Conservation (phyloP, 441 rosid species). For the Hypseocharis bilobata region DNA sequence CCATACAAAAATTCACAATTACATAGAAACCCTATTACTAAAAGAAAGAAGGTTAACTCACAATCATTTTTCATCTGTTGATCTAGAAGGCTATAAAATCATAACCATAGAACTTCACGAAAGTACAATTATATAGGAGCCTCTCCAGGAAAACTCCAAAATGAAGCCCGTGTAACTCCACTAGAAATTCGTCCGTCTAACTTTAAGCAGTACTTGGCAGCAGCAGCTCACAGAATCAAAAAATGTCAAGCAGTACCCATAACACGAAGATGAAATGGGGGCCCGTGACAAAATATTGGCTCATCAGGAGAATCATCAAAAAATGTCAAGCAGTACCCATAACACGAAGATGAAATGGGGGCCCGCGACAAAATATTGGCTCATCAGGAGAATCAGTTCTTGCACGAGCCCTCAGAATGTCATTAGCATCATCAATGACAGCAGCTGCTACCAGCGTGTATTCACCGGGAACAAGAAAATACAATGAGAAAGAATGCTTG, state of each 20-base stretch:
- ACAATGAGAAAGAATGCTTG: slow-evolving; percentile 66
- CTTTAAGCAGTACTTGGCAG: too few species aligned
- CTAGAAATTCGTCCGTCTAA: too few species aligned
- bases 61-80: too few species aligned
- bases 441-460: slow-evolving; percentile 85
- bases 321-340: slow-evolving; percentile 44
- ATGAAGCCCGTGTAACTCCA: too few species aligned
- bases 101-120: too few species aligned
- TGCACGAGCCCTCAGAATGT: slow-evolving; percentile 76
- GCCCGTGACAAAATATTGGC: slow-evolving; percentile 81
- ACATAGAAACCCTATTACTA: too few species aligned
- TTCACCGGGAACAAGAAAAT: slow-evolving; percentile 88
- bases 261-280: slow-evolving; percentile 71
- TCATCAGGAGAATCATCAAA: too few species aligned
- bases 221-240: neutral
- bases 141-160: too few species aligned
- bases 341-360: slow-evolving; percentile 71
- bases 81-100: too few species aligned
- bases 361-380: slow-evolving; percentile 82
- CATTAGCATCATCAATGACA: slow-evolving; percentile 70
- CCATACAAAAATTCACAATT: too few species aligned
- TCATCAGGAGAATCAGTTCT: slow-evolving; percentile 59
- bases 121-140: too few species aligned
- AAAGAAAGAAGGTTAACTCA: too few species aligned
- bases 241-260: slow-evolving; percentile 44